Base-by-base conservation (phyloP, 1,284 basidiomycete genomes). In the Rhodotorula sp. region DNA sequence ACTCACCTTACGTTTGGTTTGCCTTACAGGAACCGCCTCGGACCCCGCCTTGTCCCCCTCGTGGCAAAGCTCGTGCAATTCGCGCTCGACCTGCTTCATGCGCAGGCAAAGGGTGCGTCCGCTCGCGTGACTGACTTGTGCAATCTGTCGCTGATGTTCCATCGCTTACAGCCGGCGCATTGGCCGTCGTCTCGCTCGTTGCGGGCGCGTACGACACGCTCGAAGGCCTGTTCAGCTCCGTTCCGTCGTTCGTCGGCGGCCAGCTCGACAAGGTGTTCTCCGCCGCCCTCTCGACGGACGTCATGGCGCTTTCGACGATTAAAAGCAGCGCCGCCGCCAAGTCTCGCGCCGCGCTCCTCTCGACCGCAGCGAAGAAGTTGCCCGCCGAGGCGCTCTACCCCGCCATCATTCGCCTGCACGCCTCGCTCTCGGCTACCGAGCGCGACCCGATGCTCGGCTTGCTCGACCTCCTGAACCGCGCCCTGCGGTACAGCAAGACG, bases 41-140 rank as follows among this genome's bases (percentile, higher is more conserved):
- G 90, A 0, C 91, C 92, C 28, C 87, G 93, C 0, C 83, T 91
- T 59, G 91, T 96, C 61, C 91, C 93, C 10, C 85, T 87, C 80
- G 88, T 94, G 79, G 87, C 87, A 65, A 83, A 86, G n/a, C 85
- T 93, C 58, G 84, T 90, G 44, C 81, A 85, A 11, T 83, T 86
- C 62, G 86, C 86, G 68, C 82, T 87, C 37, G 72, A 78, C 15
- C 77, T 87, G 51, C 81, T 88, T 55, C 82, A 82, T 24, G 81
- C 83, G 64, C 79, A 80, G 47, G 78, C 82, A 31, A 76, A 80
- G 63, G 80, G 82, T 79, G 77, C 73, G 50, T 40, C 18, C 4
- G 4, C 11, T 13, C 30, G 44, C 13, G 10, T 58, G n/a, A 11
- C 40, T 26, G 22, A 34, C 18, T 15, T 13, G 2, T n/a, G 9